Conservation (phyloP, 2,329 filamentous ascomycete genomes). For the Leptographium lundbergii region DNA sequence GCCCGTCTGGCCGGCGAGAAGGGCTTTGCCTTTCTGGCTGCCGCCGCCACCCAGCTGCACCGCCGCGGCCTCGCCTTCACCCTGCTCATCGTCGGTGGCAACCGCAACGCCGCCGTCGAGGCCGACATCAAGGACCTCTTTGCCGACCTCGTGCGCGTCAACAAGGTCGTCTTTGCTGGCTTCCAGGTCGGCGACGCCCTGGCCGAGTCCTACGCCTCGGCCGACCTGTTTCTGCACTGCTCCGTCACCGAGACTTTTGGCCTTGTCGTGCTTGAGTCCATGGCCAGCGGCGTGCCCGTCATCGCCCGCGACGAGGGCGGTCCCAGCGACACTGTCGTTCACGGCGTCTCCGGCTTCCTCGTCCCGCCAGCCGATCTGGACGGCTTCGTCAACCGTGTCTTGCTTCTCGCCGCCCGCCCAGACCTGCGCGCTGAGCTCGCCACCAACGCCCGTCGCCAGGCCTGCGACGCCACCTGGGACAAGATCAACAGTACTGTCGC, state of each 20-base stretch:
- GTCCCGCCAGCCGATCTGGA: constrained; percentile 46
- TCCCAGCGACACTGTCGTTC: constrained; percentile 51
- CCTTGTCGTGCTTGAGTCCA: constrained; percentile 56
- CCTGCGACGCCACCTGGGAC: constrained; percentile 55
- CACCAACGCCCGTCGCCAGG: constrained; percentile 36
- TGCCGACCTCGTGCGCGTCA: constrained; percentile 28
- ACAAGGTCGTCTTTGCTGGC: constrained; percentile 53
- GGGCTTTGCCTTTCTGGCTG: constrained; percentile 54
- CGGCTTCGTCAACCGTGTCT: constrained; percentile 41
- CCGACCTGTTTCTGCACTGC: constrained; percentile 59
- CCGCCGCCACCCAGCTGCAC: constrained; percentile 40
- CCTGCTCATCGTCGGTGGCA: constrained; percentile 55
- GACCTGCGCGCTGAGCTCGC: constrained; percentile 32
- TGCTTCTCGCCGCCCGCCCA: constrained; percentile 33
- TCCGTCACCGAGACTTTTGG: constrained; percentile 62
- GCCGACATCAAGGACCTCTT: constrained; percentile 50
- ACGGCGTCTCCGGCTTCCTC: constrained; percentile 48
- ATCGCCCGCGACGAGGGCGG: constrained; percentile 58
- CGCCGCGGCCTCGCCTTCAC: constrained; percentile 45
- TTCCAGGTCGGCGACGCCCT: constrained; percentile 49
- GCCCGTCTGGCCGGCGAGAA: constrained; percentile 58
- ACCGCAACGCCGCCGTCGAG: constrained; percentile 50
- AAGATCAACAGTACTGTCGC: constrained; percentile 60
- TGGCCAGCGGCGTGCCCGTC: constrained; percentile 58
- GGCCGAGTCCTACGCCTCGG: constrained; percentile 54